A percentile compares a stretch with the other conserved stretches of the same genome.
These are phyloP conservation scores for Cercospora zeae-maydis DNA, from an alignment of 2,329 filamentous ascomycete genomes.

Conservation along the genomic window DNA sequence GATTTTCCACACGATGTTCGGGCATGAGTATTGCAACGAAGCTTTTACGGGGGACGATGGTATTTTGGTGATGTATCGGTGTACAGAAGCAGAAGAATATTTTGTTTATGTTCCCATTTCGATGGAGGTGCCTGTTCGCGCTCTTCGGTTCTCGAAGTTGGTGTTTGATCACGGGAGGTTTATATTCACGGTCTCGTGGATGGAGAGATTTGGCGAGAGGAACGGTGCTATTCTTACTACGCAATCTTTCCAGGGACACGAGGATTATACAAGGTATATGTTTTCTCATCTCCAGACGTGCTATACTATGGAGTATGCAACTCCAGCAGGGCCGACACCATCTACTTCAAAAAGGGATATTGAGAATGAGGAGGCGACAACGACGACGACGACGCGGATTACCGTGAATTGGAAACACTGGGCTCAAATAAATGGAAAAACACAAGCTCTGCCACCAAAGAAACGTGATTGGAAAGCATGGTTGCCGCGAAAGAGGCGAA, in stretches of 20 bases:
- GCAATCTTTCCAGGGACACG: background rate
- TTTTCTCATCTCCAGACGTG: background rate
- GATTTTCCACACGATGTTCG: background rate
- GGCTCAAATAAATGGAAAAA: background rate
- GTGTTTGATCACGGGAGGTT: background rate
- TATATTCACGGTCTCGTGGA: background rate
- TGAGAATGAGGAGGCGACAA: too few relatives aligned
- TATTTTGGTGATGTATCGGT: background rate
- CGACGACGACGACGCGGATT: background rate
- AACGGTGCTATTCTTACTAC: too few relatives aligned
- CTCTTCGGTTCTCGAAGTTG: background rate
- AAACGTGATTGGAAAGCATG: background rate
- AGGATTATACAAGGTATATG: background rate
- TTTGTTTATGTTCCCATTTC: background rate
- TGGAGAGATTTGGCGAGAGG: background rate
- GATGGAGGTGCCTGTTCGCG: background rate
- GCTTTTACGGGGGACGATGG: too few relatives aligned
- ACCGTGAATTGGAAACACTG: background rate
- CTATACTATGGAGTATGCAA: background rate
- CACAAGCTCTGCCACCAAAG: background rate
- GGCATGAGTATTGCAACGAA: too few relatives aligned
- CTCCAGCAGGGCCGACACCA: too few relatives aligned
- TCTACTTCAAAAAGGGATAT: too few relatives aligned
- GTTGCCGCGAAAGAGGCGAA: background rate
- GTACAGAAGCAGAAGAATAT: background rate